Evolutionary conservation across 192 early-diverging fungal genomes (phyloP).

Genomic region (Umbelopsis ramanniana): DNA sequence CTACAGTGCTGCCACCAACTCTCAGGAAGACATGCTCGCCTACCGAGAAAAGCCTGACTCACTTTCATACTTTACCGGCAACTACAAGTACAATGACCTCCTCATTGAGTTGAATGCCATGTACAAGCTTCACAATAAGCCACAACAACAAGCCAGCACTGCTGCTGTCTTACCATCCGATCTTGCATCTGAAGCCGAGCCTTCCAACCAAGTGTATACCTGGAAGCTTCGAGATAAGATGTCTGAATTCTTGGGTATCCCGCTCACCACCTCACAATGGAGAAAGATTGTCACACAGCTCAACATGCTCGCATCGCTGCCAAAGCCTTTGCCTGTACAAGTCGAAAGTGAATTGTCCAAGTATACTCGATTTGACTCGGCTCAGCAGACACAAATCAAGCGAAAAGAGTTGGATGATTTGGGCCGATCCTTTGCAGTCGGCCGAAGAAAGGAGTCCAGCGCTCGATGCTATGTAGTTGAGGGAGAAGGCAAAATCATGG

Average conservation of each 20-base stretch:
- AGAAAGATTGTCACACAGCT: slow-evolving; percentile 53
- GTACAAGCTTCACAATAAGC: slow-evolving; percentile 44
- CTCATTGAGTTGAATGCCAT: slow-evolving; percentile 69
- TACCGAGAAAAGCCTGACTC: slow-evolving; percentile 61
- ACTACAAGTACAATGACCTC: slow-evolving; percentile 77
- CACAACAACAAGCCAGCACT: not conserved
- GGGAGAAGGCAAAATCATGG: slow-evolving; percentile 68
- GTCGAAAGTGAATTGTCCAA: slow-evolving; percentile 39
- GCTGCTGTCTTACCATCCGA: slow-evolving; percentile 3
- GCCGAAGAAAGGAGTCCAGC: slow-evolving; percentile 79
- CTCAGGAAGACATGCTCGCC: slow-evolving; percentile 40
- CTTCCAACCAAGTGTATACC: slow-evolving; percentile 19
- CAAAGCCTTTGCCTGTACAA: slow-evolving; percentile 34
- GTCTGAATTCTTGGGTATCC: slow-evolving; percentile 47
- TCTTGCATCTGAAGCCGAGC: slow-evolving; percentile 1
- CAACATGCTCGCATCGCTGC: slow-evolving; percentile 49
- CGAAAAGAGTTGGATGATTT: slow-evolving; percentile 62
- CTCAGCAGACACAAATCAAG: slow-evolving; percentile 40
- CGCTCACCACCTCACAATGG: slow-evolving; percentile 58
- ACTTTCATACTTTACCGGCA: slow-evolving; percentile 88
- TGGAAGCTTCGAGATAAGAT: slow-evolving; percentile 50
- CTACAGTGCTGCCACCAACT: not conserved
- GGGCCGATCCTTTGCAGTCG: slow-evolving; percentile 76
- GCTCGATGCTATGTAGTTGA: slow-evolving; percentile 78
- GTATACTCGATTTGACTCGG: slow-evolving; percentile 42